Base-by-base conservation (phyloP, 2,329 filamentous ascomycete species). In the Emmonsiellopsis sp. region DNA sequence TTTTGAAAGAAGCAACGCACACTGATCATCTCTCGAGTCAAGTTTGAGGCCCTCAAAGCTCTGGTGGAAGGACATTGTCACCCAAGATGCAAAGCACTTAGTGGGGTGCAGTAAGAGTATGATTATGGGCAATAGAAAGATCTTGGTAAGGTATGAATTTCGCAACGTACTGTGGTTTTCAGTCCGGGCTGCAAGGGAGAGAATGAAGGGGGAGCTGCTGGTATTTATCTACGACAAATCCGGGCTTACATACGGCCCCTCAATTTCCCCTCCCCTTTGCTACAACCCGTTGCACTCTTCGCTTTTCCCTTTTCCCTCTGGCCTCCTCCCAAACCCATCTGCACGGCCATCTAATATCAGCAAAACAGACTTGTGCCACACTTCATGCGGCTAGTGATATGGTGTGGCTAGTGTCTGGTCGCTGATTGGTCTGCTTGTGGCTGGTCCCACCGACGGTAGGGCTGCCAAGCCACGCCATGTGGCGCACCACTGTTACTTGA, bases 41-140 rank as follows among this genome's bases (percentile, higher is more conserved):
- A 78, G 69, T 49, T 68, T 71, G 52, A 80, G 68, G 60, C 73
- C 71, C 61, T 79, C 75, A 42, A 76, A 69, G 58, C 73, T 73
- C 57, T 70, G 71, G 62, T 74, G 70, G 61, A 75, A 75, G 37
- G 72, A 75, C 72, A 75, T 76, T n/a, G 36, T 32, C 32, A 32
- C 27, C n/a, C 13, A 27, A 13, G 21, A 33, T 13, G 8, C 31
- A 21, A 32, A 14, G 43, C 14, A 13, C 27, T 43, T 32, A 27
- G 21, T 27, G 21, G 5, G 5, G 21, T 27, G 21, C 21, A 27
- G 21, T 27, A 27, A 27, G 21, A 27, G 21, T 27, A 27, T 27
- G 21, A 5, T 27, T 27, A 27, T 5, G 5, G 21, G 21, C 5
- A 27, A 27, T 27, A 27, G 21, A 27, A 27, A 5, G 3, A 5